These are phyloP conservation scores for Globisporangium iwayamae DNA, from an alignment of 352 stramenopile genomes.

Conservation along the genomic window DNA sequence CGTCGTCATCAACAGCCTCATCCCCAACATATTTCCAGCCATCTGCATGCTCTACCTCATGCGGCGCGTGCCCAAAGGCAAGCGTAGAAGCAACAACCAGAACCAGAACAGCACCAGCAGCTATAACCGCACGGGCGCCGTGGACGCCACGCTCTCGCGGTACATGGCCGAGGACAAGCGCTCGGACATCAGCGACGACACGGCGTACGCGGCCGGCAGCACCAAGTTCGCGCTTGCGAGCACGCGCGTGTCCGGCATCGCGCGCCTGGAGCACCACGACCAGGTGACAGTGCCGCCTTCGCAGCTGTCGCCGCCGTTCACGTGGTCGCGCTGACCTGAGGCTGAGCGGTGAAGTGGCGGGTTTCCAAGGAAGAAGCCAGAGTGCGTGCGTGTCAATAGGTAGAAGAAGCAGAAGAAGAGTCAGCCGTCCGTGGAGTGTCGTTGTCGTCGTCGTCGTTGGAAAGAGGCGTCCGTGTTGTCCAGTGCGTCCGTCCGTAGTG, in stretches of 20 bases:
- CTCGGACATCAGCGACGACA: slow-evolving; percentile 19
- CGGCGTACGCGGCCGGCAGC: slow-evolving; percentile 14
- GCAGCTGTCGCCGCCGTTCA: slow-evolving; percentile 17
- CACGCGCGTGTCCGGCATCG: slow-evolving; percentile 18
- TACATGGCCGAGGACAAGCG: slow-evolving; percentile 49
- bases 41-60: slow-evolving; percentile 90
- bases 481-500: slow-evolving; percentile 12
- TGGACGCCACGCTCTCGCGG: slow-evolving; percentile 43
- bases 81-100: slow-evolving; percentile 5
- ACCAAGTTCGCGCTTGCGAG: slow-evolving; percentile 18
- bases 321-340: slow-evolving; percentile 8
- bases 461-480: slow-evolving; percentile 8
- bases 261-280: slow-evolving; percentile 17
- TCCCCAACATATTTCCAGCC: slow-evolving; percentile 81
- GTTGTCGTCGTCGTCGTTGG: slow-evolving; percentile 3
- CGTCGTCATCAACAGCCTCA: slow-evolving; percentile 69
- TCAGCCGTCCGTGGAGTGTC: slow-evolving; percentile 1
- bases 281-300: background rate
- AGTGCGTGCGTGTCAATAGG: slow-evolving; percentile 8
- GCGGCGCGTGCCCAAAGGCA: slow-evolving; percentile 46
- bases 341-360: background rate
- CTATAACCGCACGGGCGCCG: slow-evolving; percentile 9
- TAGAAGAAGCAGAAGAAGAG: slow-evolving; percentile 4
- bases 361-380: slow-evolving; percentile 3
- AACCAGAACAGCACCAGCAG: slow-evolving; percentile 15